Conservation (phyloP, 108 stramenopile genomes). For the Bacterosira constricta region DNA sequence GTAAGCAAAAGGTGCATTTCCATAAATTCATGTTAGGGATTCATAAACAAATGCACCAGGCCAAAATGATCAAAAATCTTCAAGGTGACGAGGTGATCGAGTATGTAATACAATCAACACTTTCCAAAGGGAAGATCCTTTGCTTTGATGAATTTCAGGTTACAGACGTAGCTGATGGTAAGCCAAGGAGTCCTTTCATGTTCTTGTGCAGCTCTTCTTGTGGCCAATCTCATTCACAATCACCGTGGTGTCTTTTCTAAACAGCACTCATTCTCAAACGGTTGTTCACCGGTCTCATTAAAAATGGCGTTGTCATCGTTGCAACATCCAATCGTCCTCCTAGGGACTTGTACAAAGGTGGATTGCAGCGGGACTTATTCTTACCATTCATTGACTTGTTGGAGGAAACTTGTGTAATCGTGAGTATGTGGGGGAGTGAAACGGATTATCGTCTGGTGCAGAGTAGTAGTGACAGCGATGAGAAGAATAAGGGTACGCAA, state of each 20-base stretch:
- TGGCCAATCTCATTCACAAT: too few relatives aligned
- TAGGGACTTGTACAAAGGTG: conserved; percentile 90
- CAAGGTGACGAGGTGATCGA: conserved; percentile 50
- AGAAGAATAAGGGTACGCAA: conserved; percentile 14
- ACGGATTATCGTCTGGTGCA: conserved; percentile 82
- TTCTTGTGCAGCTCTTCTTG: too few relatives aligned
- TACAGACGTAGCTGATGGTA: conserved; percentile 89
- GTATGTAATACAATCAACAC: conserved; percentile 57
- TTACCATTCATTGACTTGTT: conserved; percentile 94
- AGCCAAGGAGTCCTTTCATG: neutral
- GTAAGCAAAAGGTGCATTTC: conserved; percentile 96
- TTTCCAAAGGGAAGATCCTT: conserved; percentile 60
- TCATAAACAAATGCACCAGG: conserved; percentile 78
- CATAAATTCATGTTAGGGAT: conserved; percentile 97
- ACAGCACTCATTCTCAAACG: conserved; percentile 64
- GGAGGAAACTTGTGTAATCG: conserved; percentile 62
- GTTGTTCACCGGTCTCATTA: conserved; percentile 76
- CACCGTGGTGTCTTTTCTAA: neutral
- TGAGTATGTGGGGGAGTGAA: conserved; percentile 81
- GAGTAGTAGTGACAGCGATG: conserved; percentile 14
- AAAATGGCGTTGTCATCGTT: conserved; percentile 78
- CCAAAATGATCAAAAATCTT: conserved; percentile 47
- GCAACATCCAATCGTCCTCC: conserved; percentile 96
- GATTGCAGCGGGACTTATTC: conserved; percentile 96
- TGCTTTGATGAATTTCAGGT: conserved; percentile 95